phyloP scores from a whole-genome alignment of 306 rosid species.

The Quillaja saponaria region DNA sequence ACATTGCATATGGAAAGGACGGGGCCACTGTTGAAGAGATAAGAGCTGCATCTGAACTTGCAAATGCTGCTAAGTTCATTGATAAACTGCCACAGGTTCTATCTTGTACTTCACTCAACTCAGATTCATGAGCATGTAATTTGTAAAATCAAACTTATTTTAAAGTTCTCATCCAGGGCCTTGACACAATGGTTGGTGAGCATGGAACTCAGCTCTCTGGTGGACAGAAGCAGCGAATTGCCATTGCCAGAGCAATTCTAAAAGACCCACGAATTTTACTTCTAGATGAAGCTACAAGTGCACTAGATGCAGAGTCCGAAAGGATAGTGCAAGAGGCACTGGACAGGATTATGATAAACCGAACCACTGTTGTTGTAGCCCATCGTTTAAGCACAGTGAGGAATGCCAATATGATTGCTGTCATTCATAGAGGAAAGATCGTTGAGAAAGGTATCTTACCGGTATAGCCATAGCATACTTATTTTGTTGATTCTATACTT shows the following conservation, averaged over 20 bases:
- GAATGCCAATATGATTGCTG: conserved; percentile 82
- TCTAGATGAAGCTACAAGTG: conserved; percentile 93
- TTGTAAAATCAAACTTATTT: conserved; percentile 13
- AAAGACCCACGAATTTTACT: conserved; percentile 80
- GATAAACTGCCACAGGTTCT: conserved; percentile 84
- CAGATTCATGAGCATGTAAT: neutral
- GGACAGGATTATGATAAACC: conserved; percentile 77
- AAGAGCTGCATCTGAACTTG: conserved; percentile 69
- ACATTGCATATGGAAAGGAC: conserved; percentile 85
- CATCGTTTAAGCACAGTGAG: conserved; percentile 92
- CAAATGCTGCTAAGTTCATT: conserved; percentile 85
- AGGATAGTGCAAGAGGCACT: conserved; percentile 90
- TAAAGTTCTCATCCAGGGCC: conserved; percentile 50
- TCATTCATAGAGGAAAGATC: conserved; percentile 89
- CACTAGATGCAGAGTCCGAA: conserved; percentile 91
- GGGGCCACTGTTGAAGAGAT: conserved; percentile 83
- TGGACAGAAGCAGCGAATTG: conserved; percentile 89
- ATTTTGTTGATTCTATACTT: too few relatives aligned
- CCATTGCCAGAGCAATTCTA: conserved; percentile 88
- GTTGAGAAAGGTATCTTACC: conserved; percentile 71
- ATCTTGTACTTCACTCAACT: conserved; percentile 19
- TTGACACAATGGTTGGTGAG: conserved; percentile 85
- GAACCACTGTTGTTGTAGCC: conserved; percentile 88
- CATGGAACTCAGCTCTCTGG: conserved; percentile 92
- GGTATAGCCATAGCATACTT: neutral